Conservation (phyloP, 2,329 filamentous ascomycete genomes). For the Penicillium capsulatum region DNA sequence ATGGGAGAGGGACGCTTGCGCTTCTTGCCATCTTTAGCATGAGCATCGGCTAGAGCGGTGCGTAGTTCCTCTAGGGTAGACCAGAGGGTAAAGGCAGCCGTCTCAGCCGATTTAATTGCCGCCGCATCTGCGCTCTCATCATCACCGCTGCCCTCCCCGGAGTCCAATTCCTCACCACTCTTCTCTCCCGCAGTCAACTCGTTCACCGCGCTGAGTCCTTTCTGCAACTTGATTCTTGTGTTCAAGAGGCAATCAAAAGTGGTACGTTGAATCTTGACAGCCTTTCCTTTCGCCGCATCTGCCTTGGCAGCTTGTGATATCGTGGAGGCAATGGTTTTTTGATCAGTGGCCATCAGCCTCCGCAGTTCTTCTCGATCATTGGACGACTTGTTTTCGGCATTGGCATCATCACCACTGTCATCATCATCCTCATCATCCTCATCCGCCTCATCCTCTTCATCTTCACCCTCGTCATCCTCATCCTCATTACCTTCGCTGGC, state of each 20-base stretch:
- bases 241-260: slow-evolving; percentile 87
- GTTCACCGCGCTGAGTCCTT: slow-evolving; percentile 78
- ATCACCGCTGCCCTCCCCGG: slow-evolving; percentile 2
- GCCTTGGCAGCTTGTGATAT: slow-evolving; percentile 64
- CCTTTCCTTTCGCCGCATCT: slow-evolving; percentile 78
- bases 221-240: slow-evolving; percentile 86
- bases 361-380: slow-evolving; percentile 57
- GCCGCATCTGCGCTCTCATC: slow-evolving; percentile 25
- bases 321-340: slow-evolving; percentile 62
- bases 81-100: slow-evolving; percentile 79
- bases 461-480: slow-evolving; percentile 25
- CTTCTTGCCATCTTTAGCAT: slow-evolving; percentile 35
- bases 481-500: slow-evolving; percentile 30
- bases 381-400: slow-evolving; percentile 7
- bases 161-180: slow-evolving; percentile 37
- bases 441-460: slow-evolving; percentile 18
- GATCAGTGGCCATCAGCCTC: slow-evolving; percentile 64
- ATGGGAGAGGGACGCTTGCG: slow-evolving; percentile 51
- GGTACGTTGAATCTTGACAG: slow-evolving; percentile 79
- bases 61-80: slow-evolving; percentile 57
- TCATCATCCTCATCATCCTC: slow-evolving; percentile 19
- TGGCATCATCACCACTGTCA: background rate
- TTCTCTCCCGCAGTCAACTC: slow-evolving; percentile 55
- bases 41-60: slow-evolving; percentile 36
- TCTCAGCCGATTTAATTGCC: slow-evolving; percentile 72